phyloP scores from a whole-genome alignment of 495 filamentous ascomycete species.

The Lentithecium fluviatile region DNA sequence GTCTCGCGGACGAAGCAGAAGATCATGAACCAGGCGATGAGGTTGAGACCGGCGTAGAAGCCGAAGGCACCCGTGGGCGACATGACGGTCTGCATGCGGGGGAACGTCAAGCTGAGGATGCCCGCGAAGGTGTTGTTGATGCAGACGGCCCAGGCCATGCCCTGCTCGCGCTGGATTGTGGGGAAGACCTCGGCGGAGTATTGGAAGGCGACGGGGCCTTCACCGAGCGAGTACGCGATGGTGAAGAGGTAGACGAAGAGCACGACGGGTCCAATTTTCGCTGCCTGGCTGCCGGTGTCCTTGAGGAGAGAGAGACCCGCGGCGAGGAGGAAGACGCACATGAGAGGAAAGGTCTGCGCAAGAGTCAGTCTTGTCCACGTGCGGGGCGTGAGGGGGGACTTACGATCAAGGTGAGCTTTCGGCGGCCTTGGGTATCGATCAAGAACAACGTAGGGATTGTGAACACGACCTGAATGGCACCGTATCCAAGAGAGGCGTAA shows the following conservation, averaged over 20 bases:
- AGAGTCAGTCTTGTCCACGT: slow-evolving; percentile 3
- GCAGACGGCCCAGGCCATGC: slow-evolving; percentile 47
- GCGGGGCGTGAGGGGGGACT: not conserved
- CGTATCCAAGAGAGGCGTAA: slow-evolving; percentile 58
- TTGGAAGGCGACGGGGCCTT: slow-evolving; percentile 57
- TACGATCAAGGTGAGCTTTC: slow-evolving; percentile 46
- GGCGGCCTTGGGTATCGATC: slow-evolving; percentile 47
- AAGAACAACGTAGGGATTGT: slow-evolving; percentile 66
- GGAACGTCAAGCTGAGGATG: slow-evolving; percentile 60
- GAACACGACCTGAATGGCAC: slow-evolving; percentile 63
- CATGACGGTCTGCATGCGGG: slow-evolving; percentile 50
- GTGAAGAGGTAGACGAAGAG: slow-evolving; percentile 46
- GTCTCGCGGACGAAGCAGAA: slow-evolving; percentile 32
- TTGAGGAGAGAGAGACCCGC: slow-evolving; percentile 34
- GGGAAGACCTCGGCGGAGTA: slow-evolving; percentile 63
- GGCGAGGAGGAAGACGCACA: slow-evolving; percentile 38
- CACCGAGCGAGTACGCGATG: slow-evolving; percentile 56
- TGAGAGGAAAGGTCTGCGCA: slow-evolving; percentile 39
- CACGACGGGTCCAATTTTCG: slow-evolving; percentile 50
- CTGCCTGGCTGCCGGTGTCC: slow-evolving; percentile 4
- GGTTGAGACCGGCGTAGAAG: slow-evolving; percentile 62
- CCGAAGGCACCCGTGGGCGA: slow-evolving; percentile 58
- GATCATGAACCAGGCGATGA: slow-evolving; percentile 34
- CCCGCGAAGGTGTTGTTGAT: slow-evolving; percentile 42
- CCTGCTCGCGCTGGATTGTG: slow-evolving; percentile 41